Evolutionary conservation across 2,329 filamentous ascomycete species (phyloP).

Genomic region (Penicillium sp.): DNA sequence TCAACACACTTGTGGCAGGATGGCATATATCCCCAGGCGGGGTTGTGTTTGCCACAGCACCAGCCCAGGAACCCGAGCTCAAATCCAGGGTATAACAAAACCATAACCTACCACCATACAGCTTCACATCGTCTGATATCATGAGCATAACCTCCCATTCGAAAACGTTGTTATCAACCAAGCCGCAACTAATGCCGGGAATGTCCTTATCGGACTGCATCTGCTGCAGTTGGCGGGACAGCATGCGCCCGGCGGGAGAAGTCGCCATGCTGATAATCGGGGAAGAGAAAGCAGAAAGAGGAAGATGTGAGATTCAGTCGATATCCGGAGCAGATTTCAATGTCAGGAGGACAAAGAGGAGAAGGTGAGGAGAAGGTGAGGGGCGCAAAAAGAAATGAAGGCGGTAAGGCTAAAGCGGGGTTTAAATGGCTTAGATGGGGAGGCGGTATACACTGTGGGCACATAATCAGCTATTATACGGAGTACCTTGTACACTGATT

Average conservation of each 20-base stretch:
- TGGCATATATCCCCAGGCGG: not conserved
- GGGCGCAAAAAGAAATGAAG: conserved; percentile 20
- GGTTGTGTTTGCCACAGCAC: not conserved
- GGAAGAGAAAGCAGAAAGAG: not conserved
- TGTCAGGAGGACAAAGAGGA: not conserved
- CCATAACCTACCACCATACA: conserved; percentile 73
- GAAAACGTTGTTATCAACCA: conserved; percentile 84
- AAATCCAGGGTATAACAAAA: not conserved
- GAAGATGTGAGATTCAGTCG: not conserved
- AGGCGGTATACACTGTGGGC: conserved; percentile 1
- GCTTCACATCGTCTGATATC: conserved; percentile 91
- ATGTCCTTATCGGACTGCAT: conserved; percentile 92
- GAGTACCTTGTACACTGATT: too few relatives aligned
- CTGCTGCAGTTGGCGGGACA: conserved; percentile 84
- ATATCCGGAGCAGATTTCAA: not conserved
- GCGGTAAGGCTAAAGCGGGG: conserved; percentile 19
- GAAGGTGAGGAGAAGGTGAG: conserved; percentile 8
- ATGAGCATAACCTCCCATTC: conserved; percentile 99
- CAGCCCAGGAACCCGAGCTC: not conserved
- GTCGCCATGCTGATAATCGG: conserved; percentile 39
- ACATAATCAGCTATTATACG: not conserved
- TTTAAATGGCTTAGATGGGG: not conserved
- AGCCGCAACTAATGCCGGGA: conserved; percentile 87
- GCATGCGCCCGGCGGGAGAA: conserved; percentile 57
- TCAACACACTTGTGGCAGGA: not conserved